Conservation (phyloP, 1,284 basidiomycete species). For the Cutaneotrichosporon cutaneum region DNA sequence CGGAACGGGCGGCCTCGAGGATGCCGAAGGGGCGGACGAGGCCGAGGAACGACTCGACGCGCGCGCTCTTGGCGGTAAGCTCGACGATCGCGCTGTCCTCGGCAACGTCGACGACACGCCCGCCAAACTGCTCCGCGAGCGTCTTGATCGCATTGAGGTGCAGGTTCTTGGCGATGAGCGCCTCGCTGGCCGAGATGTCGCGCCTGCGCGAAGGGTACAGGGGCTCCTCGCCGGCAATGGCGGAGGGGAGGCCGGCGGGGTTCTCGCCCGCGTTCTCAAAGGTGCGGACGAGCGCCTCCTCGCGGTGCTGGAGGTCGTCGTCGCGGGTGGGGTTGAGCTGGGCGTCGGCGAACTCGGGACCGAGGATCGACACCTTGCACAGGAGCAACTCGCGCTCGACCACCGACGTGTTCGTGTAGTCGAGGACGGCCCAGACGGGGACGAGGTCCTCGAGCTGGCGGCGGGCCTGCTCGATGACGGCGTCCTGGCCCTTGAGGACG, state of each 20-base stretch:
- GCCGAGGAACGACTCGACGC: conserved; percentile 90
- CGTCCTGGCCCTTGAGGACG: conserved; percentile 93
- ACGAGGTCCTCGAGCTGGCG: conserved; percentile 92
- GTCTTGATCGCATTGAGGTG: conserved; percentile 82
- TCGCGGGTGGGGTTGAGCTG: conserved; percentile 70
- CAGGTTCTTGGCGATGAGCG: conserved; percentile 83
- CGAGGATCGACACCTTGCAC: conserved; percentile 91
- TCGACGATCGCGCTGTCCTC: conserved; percentile 94
- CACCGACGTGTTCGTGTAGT: conserved; percentile 87
- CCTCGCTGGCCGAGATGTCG: conserved; percentile 63
- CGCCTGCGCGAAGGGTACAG: conserved; percentile 33
- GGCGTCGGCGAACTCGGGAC: conserved; percentile 93
- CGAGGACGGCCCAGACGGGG: conserved; percentile 94
- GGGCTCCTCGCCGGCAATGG: conserved; percentile 50
- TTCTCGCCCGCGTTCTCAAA: conserved; percentile 36
- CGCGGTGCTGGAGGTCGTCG: conserved; percentile 25
- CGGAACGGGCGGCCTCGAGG: conserved; percentile 82
- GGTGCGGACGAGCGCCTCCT: conserved; percentile 26
- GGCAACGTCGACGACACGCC: conserved; percentile 90
- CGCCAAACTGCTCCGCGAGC: conserved; percentile 85
- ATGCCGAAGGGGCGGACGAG: conserved; percentile 93
- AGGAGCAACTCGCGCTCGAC: conserved; percentile 86
- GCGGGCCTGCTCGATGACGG: conserved; percentile 94
- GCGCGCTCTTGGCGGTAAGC: conserved; percentile 83
- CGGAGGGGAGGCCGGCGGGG: conserved; percentile 70